These are phyloP conservation scores for Patellifolia procumbens DNA, from an alignment of 179 eudicot genomes.

Conservation along the genomic window DNA sequence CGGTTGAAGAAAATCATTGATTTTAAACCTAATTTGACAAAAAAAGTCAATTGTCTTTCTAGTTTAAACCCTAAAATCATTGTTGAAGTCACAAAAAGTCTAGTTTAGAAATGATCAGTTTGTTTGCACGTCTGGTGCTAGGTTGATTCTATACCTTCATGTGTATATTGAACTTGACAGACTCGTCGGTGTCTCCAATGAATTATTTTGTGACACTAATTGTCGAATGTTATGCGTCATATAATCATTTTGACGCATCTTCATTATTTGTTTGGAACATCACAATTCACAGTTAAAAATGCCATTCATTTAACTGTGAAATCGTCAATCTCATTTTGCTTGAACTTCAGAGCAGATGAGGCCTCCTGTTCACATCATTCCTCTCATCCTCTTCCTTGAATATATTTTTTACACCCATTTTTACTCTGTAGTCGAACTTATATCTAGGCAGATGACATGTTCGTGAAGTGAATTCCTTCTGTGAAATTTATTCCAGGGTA, in stretches of 20 bases:
- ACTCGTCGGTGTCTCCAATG: neutral
- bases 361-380: neutral
- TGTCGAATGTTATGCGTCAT: no score
- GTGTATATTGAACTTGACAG: neutral
- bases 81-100: neutral
- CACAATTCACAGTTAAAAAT: neutral
- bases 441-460: slow-evolving; percentile 6
- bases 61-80: neutral
- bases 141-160: neutral
- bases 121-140: neutral
- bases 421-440: neutral
- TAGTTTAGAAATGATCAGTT: neutral
- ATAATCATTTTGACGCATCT: no score
- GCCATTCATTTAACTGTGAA: neutral
- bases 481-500: slow-evolving; percentile 49
- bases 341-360: neutral
- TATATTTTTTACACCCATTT: neutral
- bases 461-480: slow-evolving; percentile 2
- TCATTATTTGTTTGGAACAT: neutral
- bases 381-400: no score
- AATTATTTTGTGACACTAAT: neutral
- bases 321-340: neutral
- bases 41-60: neutral
- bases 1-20: neutral
- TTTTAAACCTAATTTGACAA: neutral